Evolutionary conservation across 1,284 basidiomycete genomes (phyloP).

Genomic region (Tremellales sp.): DNA sequence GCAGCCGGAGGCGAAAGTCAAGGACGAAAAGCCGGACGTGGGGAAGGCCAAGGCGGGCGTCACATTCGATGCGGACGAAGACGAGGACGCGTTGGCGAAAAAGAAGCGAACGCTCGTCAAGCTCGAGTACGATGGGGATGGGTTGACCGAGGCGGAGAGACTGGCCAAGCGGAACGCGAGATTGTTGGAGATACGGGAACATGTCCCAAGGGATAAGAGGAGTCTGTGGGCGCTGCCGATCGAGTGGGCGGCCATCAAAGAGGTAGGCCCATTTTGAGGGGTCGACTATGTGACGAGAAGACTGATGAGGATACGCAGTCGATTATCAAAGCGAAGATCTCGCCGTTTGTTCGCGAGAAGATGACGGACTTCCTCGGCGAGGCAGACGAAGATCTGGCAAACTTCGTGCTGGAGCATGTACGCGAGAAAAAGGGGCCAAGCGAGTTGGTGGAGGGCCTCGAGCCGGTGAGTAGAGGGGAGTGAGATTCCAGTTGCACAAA

Average conservation of each 20-base stretch:
- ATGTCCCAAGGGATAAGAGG: conserved; percentile 65
- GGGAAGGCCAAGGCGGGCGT: conserved; percentile 32
- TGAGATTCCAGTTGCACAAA: neutral
- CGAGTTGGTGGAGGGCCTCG: conserved; percentile 78
- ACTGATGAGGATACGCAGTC: conserved; percentile 49
- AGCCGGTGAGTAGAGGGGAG: conserved; percentile 62
- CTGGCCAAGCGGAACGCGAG: conserved; percentile 71
- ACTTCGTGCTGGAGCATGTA: conserved; percentile 83
- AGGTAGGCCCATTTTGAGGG: conserved; percentile 55
- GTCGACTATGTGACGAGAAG: conserved; percentile 2
- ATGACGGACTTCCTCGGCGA: conserved; percentile 82
- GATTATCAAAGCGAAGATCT: conserved; percentile 73
- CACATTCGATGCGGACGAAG: conserved; percentile 67
- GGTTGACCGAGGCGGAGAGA: conserved; percentile 39
- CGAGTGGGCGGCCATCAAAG: conserved; percentile 77
- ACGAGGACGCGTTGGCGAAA: conserved; percentile 65
- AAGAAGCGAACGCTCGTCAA: conserved; percentile 76
- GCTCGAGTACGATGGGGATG: conserved; percentile 63
- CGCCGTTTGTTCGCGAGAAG: conserved; percentile 68
- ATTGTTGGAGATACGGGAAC: conserved; percentile 68
- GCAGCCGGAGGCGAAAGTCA: conserved; percentile 51
- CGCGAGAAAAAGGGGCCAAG: conserved; percentile 75
- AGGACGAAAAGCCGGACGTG: conserved; percentile 39
- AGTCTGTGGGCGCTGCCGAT: conserved; percentile 72
- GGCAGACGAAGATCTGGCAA: conserved; percentile 66